A percentile compares a stretch with the other conserved stretches of the same genome.
These are phyloP conservation scores for Plasmodium gaboni DNA, from an alignment of 169 alveolate genomes.

Conservation along the genomic window DNA sequence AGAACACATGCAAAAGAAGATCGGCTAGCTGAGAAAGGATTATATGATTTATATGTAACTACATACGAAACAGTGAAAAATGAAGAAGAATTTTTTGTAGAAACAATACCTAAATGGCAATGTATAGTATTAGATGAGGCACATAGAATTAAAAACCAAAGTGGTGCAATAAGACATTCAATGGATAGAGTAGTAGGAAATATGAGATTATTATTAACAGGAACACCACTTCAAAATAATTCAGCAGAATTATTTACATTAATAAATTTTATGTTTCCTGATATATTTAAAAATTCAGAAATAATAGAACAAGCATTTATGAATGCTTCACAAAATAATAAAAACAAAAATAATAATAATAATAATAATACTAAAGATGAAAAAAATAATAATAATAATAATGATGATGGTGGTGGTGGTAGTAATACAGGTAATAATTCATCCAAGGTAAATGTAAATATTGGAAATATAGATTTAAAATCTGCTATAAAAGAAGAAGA, in stretches of 20 bases:
- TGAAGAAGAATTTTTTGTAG: conserved; percentile 92
- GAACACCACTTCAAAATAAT: conserved; percentile 97
- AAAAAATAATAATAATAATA: conserved; percentile 37
- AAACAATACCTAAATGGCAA: conserved; percentile 93
- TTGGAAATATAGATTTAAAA: conserved; percentile 75
- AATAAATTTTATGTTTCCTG: conserved; percentile 97
- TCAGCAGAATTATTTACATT: conserved; percentile 95
- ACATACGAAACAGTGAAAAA: conserved; percentile 94
- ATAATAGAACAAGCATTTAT: conserved; percentile 94
- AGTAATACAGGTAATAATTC: neutral
- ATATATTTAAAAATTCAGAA: conserved; percentile 95
- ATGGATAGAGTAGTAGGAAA: conserved; percentile 92
- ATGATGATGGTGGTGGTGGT: conserved; percentile 2
- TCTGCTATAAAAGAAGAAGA: conserved; percentile 83
- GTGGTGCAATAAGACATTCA: conserved; percentile 94
- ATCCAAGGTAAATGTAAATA: conserved; percentile 30
- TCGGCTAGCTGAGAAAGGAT: conserved; percentile 88
- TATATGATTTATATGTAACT: conserved; percentile 91
- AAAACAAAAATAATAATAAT: conserved; percentile 12
- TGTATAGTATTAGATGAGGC: conserved; percentile 99
- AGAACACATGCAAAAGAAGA: conserved; percentile 90
- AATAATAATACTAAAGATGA: conserved; percentile 13
- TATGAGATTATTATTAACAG: conserved; percentile 94
- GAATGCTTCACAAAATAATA: conserved; percentile 45
- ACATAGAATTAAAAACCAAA: conserved; percentile 98